These are phyloP conservation scores for Ophiostoma quercus DNA, from an alignment of 2,329 filamentous ascomycete genomes.

Conservation along the genomic window DNA sequence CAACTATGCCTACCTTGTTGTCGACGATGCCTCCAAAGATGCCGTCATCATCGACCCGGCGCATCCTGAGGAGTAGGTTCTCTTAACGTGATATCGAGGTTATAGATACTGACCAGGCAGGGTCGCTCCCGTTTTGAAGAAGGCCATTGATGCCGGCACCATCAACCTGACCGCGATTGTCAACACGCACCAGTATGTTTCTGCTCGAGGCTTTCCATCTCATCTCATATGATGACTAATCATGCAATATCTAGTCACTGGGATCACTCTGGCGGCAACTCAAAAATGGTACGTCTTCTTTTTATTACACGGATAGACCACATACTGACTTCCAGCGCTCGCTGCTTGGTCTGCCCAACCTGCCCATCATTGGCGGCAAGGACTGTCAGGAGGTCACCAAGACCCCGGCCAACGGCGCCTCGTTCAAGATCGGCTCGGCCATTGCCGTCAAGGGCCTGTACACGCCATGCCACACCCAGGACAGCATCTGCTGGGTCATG, in stretches of 20 bases:
- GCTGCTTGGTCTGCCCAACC: constrained; percentile 51
- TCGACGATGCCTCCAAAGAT: constrained; percentile 73
- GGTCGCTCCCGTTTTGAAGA: constrained; percentile 61
- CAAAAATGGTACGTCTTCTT: constrained; percentile 56
- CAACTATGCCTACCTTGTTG: constrained; percentile 80
- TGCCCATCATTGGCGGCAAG: constrained; percentile 81
- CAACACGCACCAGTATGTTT: constrained; percentile 88
- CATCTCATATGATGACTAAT: background rate
- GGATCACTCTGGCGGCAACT: constrained; percentile 92
- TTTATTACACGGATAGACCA: background rate
- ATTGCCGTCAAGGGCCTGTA: constrained; percentile 84
- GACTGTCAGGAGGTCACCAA: constrained; percentile 70
- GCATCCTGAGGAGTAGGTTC: constrained; percentile 63
- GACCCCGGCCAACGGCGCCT: constrained; percentile 69
- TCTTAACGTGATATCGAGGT: background rate
- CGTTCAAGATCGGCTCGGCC: constrained; percentile 70
- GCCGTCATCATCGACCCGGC: constrained; percentile 76
- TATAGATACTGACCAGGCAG: constrained; percentile 34
- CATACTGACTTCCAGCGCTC: constrained; percentile 30
- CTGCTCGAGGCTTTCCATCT: background rate
- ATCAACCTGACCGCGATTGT: constrained; percentile 86
- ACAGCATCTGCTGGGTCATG: constrained; percentile 93
- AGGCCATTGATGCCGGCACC: constrained; percentile 62
- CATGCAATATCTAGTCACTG: constrained; percentile 60
- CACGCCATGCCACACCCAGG: constrained; percentile 96